Percentiles rank a stretch among this genome's conserved stretches.
These are phyloP conservation scores for Dendrobium chrysotoxum DNA, from an alignment of 106 monocot species.

Conservation along the genomic window DNA sequence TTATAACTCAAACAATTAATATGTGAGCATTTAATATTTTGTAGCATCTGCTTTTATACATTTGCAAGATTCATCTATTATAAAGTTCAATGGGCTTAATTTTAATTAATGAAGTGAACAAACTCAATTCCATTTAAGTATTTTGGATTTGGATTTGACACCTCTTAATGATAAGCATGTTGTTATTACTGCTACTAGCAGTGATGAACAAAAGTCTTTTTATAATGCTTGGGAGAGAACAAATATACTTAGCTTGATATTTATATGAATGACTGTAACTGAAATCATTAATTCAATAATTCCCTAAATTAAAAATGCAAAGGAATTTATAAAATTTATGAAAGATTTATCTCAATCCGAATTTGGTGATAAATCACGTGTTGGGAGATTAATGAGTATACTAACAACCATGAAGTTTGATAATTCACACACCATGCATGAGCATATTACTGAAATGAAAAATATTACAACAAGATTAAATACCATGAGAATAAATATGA, in stretches of 20 bases:
- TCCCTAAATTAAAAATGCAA: constrained; percentile 9
- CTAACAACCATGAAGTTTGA: not conserved
- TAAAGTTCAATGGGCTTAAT: not conserved
- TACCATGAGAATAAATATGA: not conserved
- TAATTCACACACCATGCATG: not conserved
- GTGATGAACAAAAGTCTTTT: not conserved
- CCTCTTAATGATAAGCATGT: not conserved
- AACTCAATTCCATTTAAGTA: not conserved
- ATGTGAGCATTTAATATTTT: too few species aligned
- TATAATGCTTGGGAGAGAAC: constrained; percentile 8
- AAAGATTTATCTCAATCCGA: not conserved
- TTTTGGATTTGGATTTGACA: not conserved
- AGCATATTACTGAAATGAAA: not conserved
- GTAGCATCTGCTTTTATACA: not conserved
- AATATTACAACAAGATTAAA: constrained; percentile 1
- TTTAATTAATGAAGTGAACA: not conserved
- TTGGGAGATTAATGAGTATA: constrained; percentile 3
- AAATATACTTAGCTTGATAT: not conserved
- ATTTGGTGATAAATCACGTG: not conserved
- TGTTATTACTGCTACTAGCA: not conserved
- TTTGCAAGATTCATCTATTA: not conserved
- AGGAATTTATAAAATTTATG: not conserved
- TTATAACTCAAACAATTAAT: too few species aligned
- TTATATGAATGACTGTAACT: constrained; percentile 1
- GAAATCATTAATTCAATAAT: not conserved